Percentiles rank a stretch among this genome's conserved stretches.
These are phyloP conservation scores for Tephrocybe sp. DNA, from an alignment of 768 basidiomycete species.

Conservation along the genomic window DNA sequence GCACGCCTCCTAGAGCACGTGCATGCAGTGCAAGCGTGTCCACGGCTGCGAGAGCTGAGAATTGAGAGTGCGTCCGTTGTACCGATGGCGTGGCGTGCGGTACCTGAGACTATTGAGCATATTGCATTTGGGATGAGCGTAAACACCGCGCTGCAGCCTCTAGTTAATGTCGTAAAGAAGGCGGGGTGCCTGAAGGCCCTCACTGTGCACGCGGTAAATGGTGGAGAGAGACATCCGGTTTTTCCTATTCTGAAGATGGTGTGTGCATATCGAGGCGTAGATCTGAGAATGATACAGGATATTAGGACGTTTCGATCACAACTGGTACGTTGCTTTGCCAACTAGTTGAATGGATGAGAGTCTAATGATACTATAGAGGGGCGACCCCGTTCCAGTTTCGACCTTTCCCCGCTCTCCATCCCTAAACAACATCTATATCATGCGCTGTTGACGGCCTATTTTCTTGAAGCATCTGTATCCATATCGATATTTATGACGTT, in stretches of 20 bases:
- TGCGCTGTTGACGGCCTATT: conserved; percentile 14
- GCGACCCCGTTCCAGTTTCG: conserved; percentile 13
- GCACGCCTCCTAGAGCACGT: conserved; percentile 48
- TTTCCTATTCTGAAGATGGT: conserved; percentile 56
- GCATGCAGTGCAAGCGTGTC: conserved; percentile 43
- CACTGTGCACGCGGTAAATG: conserved; percentile 53
- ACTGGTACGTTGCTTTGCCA: conserved; percentile 35
- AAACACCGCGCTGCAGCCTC: conserved; percentile 50
- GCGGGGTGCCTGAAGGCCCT: conserved; percentile 36
- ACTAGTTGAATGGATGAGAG: not conserved
- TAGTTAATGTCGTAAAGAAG: conserved; percentile 52
- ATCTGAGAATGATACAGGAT: conserved; percentile 48
- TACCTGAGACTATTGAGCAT: conserved; percentile 50
- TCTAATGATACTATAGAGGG: conserved; percentile 14
- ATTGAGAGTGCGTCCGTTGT: conserved; percentile 53
- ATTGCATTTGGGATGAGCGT: conserved; percentile 60
- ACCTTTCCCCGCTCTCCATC: conserved; percentile 19
- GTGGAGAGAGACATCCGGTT: conserved; percentile 46
- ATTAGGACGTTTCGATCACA: conserved; percentile 50
- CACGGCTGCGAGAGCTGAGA: conserved; percentile 48
- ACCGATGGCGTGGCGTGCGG: conserved; percentile 40
- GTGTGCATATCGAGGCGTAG: conserved; percentile 62
- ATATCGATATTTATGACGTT: not conserved
- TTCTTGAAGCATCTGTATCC: conserved; percentile 3
- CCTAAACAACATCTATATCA: conserved; percentile 15